A percentile compares a stretch with the other conserved stretches of the same genome.
Conservation (phyloP, 129 eudicot genomes). For the Lactuca sativa region DNA sequence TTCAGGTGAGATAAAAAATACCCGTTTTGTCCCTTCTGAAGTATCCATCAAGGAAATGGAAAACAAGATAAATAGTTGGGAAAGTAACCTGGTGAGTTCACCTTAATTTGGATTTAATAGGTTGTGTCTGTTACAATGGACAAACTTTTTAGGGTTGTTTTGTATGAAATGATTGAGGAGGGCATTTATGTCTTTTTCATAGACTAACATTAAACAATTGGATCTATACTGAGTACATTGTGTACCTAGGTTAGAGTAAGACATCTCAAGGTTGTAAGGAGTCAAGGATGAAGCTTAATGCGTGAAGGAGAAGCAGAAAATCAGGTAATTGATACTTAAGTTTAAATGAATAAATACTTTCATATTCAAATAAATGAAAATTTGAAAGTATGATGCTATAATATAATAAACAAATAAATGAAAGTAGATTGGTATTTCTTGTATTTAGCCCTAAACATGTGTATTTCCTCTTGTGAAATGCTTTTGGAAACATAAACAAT, state of each 20-base stretch:
- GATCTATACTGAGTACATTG: constrained; percentile 14
- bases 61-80: constrained; percentile 61
- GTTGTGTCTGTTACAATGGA: too few relatives aligned
- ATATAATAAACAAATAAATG: too few relatives aligned
- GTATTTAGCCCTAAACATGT: constrained; percentile 1
- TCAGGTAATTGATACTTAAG: constrained; percentile 48
- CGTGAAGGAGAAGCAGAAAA: constrained; percentile 99
- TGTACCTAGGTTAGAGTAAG: constrained; percentile 69
- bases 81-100: constrained; percentile 59
- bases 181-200: neutral
- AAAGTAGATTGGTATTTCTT: too few relatives aligned
- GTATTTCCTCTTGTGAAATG: neutral
- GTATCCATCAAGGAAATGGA: constrained; percentile 62
- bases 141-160: too few relatives aligned
- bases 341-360: too few relatives aligned
- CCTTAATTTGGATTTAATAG: constrained; percentile 1
- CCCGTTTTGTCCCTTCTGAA: constrained; percentile 66
- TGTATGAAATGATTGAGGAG: too few relatives aligned
- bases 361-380: too few relatives aligned
- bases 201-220: neutral
- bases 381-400: too few relatives aligned
- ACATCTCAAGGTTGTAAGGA: constrained; percentile 70
- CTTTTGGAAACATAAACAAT: constrained; percentile 70
- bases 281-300: constrained; percentile 84
- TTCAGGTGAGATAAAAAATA: constrained; percentile 89